phyloP scores from a whole-genome alignment of 2,329 filamentous ascomycete species.

The Saccharata proteae region DNA sequence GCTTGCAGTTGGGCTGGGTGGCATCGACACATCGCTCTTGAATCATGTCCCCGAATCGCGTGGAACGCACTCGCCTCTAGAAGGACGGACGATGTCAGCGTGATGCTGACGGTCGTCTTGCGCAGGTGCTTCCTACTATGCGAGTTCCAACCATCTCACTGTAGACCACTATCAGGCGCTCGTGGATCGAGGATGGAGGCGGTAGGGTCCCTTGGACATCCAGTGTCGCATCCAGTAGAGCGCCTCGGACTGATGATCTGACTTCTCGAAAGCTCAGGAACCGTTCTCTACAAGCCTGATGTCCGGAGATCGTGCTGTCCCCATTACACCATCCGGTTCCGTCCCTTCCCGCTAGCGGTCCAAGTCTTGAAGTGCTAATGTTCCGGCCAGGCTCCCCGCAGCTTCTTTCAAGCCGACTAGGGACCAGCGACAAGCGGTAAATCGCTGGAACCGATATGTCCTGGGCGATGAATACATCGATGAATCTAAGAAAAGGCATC shows the following conservation, averaged over 20 bases:
- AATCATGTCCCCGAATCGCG: too few relatives aligned
- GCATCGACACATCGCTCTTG: too few relatives aligned
- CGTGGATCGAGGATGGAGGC: constrained; percentile 65
- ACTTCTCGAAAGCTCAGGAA: constrained; percentile 32
- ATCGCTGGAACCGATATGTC: constrained; percentile 63
- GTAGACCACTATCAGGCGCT: constrained; percentile 58
- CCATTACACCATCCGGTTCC: constrained; percentile 64
- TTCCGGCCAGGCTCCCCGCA: constrained; percentile 46
- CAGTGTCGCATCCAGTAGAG: too few relatives aligned
- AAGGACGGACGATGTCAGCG: too few relatives aligned
- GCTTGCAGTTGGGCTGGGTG: too few relatives aligned
- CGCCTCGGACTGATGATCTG: constrained; percentile 3
- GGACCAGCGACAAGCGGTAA: constrained; percentile 63
- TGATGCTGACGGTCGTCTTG: not conserved
- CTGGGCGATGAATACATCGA: constrained; percentile 56
- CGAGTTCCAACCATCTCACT: constrained; percentile 47
- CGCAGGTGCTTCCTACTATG: constrained; percentile 63
- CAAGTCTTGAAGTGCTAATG: not conserved
- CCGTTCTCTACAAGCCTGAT: constrained; percentile 65
- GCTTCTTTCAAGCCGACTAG: constrained; percentile 51
- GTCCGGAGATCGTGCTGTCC: constrained; percentile 76
- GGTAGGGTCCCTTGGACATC: constrained; percentile 39
- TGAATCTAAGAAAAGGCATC: constrained; percentile 51
- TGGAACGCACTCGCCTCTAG: too few relatives aligned
- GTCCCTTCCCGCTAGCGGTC: not conserved